These are phyloP conservation scores for Ceratobasidium theobromae DNA, from an alignment of 1,284 basidiomycete species.

Conservation along the genomic window DNA sequence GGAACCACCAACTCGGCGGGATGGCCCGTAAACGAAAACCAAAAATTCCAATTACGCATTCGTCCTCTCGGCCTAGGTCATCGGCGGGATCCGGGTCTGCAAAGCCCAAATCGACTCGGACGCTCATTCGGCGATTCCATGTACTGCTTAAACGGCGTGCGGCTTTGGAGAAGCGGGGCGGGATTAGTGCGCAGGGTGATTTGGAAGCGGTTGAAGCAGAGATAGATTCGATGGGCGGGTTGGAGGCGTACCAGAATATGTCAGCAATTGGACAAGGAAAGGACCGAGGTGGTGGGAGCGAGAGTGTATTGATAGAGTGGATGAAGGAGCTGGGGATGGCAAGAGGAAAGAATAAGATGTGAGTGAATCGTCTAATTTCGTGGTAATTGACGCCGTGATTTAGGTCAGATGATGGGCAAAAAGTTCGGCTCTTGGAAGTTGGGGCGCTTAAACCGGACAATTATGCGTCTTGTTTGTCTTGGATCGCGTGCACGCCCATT, in stretches of 20 bases:
- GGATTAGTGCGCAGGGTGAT: constrained; percentile 34
- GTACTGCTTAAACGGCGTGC: constrained; percentile 57
- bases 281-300: constrained; percentile 82
- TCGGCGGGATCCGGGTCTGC: constrained; percentile 41
- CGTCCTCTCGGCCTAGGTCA: background rate
- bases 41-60: constrained; percentile 11
- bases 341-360: constrained; percentile 37
- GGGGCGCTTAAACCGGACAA: constrained; percentile 84
- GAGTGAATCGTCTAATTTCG: background rate
- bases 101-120: constrained; percentile 58
- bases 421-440: constrained; percentile 65
- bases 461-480: constrained; percentile 61
- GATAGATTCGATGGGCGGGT: constrained; percentile 68
- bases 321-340: constrained; percentile 54
- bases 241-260: constrained; percentile 78
- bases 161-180: background rate
- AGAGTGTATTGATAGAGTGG: constrained; percentile 75
- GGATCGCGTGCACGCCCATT: constrained; percentile 74
- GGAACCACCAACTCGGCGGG: background rate
- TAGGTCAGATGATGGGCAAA: background rate
- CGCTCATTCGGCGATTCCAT: constrained; percentile 68
- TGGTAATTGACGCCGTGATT: background rate
- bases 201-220: constrained; percentile 58
- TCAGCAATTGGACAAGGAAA: constrained; percentile 75
- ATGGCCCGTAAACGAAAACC: constrained; percentile 27